Percentiles rank a stretch among this genome's conserved stretches.
These are phyloP conservation scores for Ceriops decandra DNA, from an alignment of 345 rosid genomes.

Conservation along the genomic window DNA sequence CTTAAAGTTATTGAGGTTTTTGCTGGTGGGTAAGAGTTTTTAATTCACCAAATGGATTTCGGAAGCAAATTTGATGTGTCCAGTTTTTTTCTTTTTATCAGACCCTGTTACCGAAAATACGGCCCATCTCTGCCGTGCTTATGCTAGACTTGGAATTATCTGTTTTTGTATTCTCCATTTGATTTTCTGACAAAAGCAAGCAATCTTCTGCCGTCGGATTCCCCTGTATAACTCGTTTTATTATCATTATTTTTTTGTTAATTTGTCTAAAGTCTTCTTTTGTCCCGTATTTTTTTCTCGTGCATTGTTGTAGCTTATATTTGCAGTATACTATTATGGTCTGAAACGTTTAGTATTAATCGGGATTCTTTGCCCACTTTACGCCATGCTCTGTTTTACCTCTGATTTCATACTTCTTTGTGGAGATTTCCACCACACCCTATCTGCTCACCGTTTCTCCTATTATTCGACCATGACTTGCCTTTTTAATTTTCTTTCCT, in stretches of 20 bases:
- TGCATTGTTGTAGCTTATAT: neutral
- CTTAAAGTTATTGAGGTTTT: too few species aligned
- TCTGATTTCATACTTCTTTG: neutral
- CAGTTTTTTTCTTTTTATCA: too few species aligned
- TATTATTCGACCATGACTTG: neutral
- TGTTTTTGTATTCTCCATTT: too few species aligned
- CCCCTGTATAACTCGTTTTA: neutral
- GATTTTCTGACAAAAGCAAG: too few species aligned
- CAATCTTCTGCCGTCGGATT: neutral
- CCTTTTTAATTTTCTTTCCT: too few species aligned
- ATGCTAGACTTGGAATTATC: too few species aligned
- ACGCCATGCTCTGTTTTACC: neutral
- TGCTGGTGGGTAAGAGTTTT: too few species aligned
- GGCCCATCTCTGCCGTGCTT: too few species aligned
- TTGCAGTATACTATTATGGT: neutral
- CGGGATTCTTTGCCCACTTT: neutral
- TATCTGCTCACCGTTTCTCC: neutral
- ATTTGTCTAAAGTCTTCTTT: neutral
- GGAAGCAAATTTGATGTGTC: too few species aligned
- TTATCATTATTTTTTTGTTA: neutral
- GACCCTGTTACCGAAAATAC: too few species aligned
- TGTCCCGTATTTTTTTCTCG: neutral
- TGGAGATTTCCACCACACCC: neutral
- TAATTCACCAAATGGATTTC: too few species aligned
- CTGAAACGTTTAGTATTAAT: neutral